Evolutionary conservation across 495 filamentous ascomycete genomes (phyloP), one percentile per base, ranked within the genome.

Genomic region (Stereocaulon alpinum): DNA sequence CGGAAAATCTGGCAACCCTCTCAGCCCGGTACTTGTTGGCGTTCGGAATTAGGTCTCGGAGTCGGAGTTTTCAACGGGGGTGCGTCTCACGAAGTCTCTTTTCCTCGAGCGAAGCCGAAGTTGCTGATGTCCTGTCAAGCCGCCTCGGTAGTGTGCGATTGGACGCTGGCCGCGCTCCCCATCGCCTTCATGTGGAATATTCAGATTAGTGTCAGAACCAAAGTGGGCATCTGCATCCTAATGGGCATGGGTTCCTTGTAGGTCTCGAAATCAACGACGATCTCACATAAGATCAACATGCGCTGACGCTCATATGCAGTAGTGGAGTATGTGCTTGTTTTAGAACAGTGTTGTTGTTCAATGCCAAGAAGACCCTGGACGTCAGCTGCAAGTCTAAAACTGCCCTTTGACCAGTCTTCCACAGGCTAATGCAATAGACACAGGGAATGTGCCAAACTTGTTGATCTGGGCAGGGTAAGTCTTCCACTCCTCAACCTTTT

Each of bases 41-140:
- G 61, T 42, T 68, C 73, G 30, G 40, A 72, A 29, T 69, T 72
- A 44, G 64, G 72, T 29, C 68, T 73, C 58, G 64, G 49, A 49
- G 72, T 75, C 68, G 73, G 70, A 17, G 73, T 74, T 37, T 68
- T 72, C 14, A 75, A 75, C 62, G 74, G 72, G 59, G 29, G 55
- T 57, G 5, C 17, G 42, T 47, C 7, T 40, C 27, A 1, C 34
- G 1, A 7, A 7, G 12, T 17, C 9, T 6, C 9, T n/a, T 9
- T 10, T 22, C 9, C 4, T 18, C 2, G 24, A 10, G 7, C 12
- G 15, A 34, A 22, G 10, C 27, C 1, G 41, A 18, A 30, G 6
- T 29, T 49, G 18, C 43, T 40, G 11, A 40, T 11, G 6, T 30
- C 10, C 14, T 3, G 17, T 49, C 6, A 40, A 55, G 70, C 63